Base-by-base conservation (phyloP, 2,329 filamentous ascomycete genomes). In the Hymenotorrendiella dingleyae region DNA sequence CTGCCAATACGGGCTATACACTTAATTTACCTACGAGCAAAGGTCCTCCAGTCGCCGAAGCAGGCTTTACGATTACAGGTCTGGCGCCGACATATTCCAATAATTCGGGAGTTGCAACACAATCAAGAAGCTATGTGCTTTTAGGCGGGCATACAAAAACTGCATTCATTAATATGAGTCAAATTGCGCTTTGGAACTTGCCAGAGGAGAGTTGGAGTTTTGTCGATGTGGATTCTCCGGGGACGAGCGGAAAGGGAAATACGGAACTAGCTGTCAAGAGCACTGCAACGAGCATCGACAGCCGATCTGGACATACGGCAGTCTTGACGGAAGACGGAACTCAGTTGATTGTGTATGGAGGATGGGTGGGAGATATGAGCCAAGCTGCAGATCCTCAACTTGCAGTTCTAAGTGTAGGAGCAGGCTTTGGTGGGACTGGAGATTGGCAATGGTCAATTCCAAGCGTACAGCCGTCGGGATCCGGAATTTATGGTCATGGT, bases 101-200 rank as follows among this genome's bases (percentile, higher is more conserved):
- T 58, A 73, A 73, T 4, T 80, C 77, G 6, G 81, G 77, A 3
- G 70, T 71, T 3, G 69, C 82, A 29, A 83, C 80, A 4, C 84
- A 89, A 58, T 80, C 90, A 59, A 80, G 84, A 49, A 82, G 82
- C 54, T 91, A 87, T 52, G 78, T 95, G 10, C 67, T 96, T 17
- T 68, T 96, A 12, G 91, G 90, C 29, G 91, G 91, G 0, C 89
- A 96, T 60, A 94, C 89, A 0, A 72, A 79, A 53, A 65, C 70
- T 12, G 90, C 89, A 0, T 96, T 95, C 60, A 82, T 96, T 66
- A 94, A 96, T 62, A 96, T 94, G 84, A 94, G 87, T 43, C 86
- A 88, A 32, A 78, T 91, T 1, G 91, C 89, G 0, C 69, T 96
- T 2, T 95, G 90, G 72, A 90, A 81, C 41, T 69, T 96, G 6